Base-by-base conservation (phyloP, 306 rosid species). In the Lathyrus sativus region DNA sequence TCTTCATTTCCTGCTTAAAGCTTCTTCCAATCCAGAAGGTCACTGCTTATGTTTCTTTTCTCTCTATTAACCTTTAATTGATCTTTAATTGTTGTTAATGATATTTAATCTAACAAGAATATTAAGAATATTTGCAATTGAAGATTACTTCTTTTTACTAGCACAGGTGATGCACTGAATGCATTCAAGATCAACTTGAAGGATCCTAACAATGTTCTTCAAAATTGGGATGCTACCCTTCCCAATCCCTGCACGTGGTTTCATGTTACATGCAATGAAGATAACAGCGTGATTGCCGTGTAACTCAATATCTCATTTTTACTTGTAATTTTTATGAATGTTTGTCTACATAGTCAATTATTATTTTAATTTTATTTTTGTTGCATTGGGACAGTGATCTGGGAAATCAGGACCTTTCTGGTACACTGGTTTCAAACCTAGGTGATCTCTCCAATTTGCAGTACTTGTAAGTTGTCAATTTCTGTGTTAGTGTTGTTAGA, bases 211-310 rank as follows among this genome's bases (percentile, higher is more conserved):
- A 89, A 83, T 71, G 95, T 88, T 72, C 82, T 93, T 57, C 92
- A 87, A 74, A 93, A 92, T 75, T 93, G 99, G 99, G 95, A 90
- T 84, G 73, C 95, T 17, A 86, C 95, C 11, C 95, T 90, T 19
- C 95, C 88, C 65, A 88, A 90, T 87, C 99, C 99, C 49, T 93
- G 97, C 68, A 87, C 96, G 1, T 93, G 99, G 99, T 93, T 90
- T 74, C 96, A 93, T 49, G 96, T 93, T 60, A 85, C 96, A 11
- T 93, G 99, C 82, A 87, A 85, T 55, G 76, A 76, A 29, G 90
- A 86, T 24, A 88, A 85, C 70, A 79, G 89, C 33, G 99, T 93
- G 66, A 93, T 96, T 11, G 85, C 96, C 58, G 97, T 93, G 99
- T 93, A 88, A 88, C 96, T 75, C 79, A 31, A 18, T 65, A 11